A percentile compares a stretch with the other conserved stretches of the same genome.
phyloP scores from a whole-genome alignment of 2,329 filamentous ascomycete species.

The Sclerotinia nivalis region DNA sequence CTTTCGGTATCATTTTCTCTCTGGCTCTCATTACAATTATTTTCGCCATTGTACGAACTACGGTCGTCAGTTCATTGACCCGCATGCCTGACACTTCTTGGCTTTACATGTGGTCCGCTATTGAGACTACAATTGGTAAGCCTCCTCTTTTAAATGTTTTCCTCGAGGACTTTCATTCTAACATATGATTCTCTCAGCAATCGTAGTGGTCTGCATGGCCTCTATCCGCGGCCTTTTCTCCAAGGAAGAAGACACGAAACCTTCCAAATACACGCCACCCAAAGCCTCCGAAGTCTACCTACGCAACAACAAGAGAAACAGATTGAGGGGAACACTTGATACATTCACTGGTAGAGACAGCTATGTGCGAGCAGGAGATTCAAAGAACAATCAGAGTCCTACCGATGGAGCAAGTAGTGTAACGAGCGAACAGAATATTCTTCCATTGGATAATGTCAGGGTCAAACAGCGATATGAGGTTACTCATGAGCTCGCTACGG shows the following conservation, averaged over 20 bases:
- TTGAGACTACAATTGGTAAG: constrained; percentile 8
- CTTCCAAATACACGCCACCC: background rate
- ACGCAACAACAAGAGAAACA: background rate
- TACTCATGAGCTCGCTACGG: background rate
- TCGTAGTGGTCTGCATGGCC: background rate
- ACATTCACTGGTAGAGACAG: background rate
- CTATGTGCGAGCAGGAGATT: background rate
- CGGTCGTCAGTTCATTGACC: constrained; percentile 2
- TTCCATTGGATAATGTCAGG: constrained; percentile 2
- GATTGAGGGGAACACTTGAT: background rate
- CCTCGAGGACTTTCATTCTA: background rate
- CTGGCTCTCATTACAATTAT: background rate
- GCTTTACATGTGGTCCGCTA: constrained; percentile 6
- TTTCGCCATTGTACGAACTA: constrained; percentile 2
- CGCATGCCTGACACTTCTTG: constrained; percentile 5
- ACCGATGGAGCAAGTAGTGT: constrained; percentile 4
- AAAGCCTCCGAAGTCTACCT: background rate
- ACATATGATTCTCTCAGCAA: background rate
- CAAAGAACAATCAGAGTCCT: background rate
- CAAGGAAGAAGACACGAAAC: background rate
- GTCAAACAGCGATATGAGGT: constrained; percentile 6
- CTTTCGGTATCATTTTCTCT: background rate
- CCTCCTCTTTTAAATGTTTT: background rate
- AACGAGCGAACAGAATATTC: constrained; percentile 4
- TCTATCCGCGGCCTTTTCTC: constrained; percentile 9